Evolutionary conservation across 2,329 filamentous ascomycete genomes (phyloP).

Genomic region (Aureobasidium leucospermi): DNA sequence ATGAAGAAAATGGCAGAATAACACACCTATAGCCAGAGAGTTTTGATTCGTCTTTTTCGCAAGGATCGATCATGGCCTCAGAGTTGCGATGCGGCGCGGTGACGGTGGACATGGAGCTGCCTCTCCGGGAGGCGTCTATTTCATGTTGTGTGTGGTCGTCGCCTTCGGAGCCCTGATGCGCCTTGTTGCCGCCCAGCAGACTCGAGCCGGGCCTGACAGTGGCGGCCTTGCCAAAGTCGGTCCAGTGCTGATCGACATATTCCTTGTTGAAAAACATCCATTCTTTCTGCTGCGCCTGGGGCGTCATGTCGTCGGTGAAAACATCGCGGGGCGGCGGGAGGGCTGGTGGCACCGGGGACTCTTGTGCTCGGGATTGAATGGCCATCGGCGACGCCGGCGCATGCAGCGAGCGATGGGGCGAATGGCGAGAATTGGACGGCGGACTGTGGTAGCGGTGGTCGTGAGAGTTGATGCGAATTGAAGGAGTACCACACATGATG

Average conservation of each 20-base stretch:
- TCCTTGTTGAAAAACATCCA: conserved; percentile 54
- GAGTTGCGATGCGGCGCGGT: conserved; percentile 21
- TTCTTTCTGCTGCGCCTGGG: conserved; percentile 50
- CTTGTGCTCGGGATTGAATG: conserved; percentile 50
- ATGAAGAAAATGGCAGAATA: conserved; percentile 1
- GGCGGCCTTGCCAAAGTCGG: conserved; percentile 39
- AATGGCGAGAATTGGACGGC: conserved; percentile 27
- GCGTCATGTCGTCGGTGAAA: conserved; percentile 39
- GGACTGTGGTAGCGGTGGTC: conserved; percentile 32
- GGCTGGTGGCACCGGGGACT: conserved; percentile 47
- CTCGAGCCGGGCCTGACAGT: conserved; percentile 43
- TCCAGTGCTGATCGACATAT: conserved; percentile 33
- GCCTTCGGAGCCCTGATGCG: not conserved
- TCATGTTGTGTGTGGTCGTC: conserved; percentile 20
- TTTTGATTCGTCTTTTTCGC: conserved; percentile 27
- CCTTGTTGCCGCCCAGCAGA: conserved; percentile 31
- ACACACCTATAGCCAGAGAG: conserved; percentile 38
- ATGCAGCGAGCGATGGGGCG: conserved; percentile 31
- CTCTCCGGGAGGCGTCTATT: conserved; percentile 29
- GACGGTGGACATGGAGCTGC: conserved; percentile 33
- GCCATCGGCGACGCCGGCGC: conserved; percentile 51
- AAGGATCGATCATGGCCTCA: conserved; percentile 22
- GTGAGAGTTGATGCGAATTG: conserved; percentile 27
- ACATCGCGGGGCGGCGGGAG: conserved; percentile 57
- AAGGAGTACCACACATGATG: conserved; percentile 20